Conservation (phyloP, 2,329 filamentous ascomycete species). For the Tolypocladium nubicola region DNA sequence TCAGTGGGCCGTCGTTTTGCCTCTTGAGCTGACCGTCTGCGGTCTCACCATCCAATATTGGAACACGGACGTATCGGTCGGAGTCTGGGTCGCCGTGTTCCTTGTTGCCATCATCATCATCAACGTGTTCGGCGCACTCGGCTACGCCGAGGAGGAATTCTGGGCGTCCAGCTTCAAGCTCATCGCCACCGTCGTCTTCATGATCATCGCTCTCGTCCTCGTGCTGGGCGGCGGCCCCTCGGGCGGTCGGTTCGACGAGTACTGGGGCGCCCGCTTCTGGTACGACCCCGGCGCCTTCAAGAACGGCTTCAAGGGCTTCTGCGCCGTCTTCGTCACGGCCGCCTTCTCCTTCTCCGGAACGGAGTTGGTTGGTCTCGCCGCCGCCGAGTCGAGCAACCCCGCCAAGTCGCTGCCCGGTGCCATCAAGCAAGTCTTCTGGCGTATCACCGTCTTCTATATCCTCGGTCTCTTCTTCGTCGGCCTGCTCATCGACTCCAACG, state of each 20-base stretch:
- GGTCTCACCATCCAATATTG: constrained; percentile 41
- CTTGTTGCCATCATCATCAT: constrained; percentile 32
- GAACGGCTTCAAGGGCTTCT: constrained; percentile 59
- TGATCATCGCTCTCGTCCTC: constrained; percentile 34
- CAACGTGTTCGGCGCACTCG: constrained; percentile 40
- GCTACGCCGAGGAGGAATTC: constrained; percentile 43
- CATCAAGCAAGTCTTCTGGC: constrained; percentile 57
- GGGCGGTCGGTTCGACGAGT: constrained; percentile 25
- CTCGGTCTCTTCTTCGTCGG: constrained; percentile 33
- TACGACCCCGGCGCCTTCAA: constrained; percentile 40
- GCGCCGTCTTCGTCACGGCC: constrained; percentile 56
- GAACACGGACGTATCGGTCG: constrained; percentile 30
- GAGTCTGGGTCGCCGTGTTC: constrained; percentile 42
- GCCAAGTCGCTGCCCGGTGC: constrained; percentile 62
- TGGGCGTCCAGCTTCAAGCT: constrained; percentile 41
- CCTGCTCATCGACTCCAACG: constrained; percentile 28
- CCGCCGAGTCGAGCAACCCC: constrained; percentile 55
- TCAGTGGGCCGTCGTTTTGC: constrained; percentile 36
- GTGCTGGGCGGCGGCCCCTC: constrained; percentile 43
- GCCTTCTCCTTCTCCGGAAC: constrained; percentile 58
- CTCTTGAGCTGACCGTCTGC: constrained; percentile 37
- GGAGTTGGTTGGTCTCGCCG: constrained; percentile 56
- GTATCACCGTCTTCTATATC: constrained; percentile 35
- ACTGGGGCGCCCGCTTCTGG: constrained; percentile 30
- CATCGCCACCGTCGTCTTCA: constrained; percentile 41